phyloP scores from a whole-genome alignment of 23 red algal species.

The Rhodosorus marinus region DNA sequence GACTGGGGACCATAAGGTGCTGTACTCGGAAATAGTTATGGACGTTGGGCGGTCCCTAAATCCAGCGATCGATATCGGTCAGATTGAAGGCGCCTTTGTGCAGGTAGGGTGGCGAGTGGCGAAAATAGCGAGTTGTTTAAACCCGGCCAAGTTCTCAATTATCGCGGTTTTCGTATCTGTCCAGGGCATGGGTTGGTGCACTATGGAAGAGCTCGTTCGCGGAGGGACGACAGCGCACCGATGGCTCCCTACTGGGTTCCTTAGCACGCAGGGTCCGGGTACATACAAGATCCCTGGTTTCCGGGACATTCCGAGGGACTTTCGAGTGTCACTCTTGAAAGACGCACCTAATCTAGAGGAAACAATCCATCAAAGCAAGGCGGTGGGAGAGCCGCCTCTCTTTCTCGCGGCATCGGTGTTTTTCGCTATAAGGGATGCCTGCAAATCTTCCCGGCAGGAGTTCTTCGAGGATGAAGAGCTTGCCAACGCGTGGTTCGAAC shows the following conservation, averaged over 20 bases:
- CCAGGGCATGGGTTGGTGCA: slow-evolving; percentile 75
- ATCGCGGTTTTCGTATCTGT: too few relatives aligned
- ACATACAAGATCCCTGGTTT: slow-evolving; percentile 70
- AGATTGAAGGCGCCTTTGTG: slow-evolving; percentile 79
- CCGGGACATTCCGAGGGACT: slow-evolving; percentile 39
- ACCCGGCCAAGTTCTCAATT: too few relatives aligned
- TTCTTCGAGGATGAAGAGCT: neutral
- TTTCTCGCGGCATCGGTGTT: slow-evolving; percentile 69
- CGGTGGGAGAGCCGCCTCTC: slow-evolving; percentile 57
- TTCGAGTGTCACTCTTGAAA: slow-evolving; percentile 48
- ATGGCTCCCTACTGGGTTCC: slow-evolving; percentile 16
- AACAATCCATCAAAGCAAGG: slow-evolving; percentile 64
- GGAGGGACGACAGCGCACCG: slow-evolving; percentile 17
- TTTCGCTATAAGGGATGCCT: slow-evolving; percentile 47
- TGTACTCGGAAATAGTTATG: slow-evolving; percentile 50
- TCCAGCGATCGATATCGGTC: slow-evolving; percentile 62
- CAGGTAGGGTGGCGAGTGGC: too few relatives aligned
- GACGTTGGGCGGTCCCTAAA: slow-evolving; percentile 55
- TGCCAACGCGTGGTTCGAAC: neutral
- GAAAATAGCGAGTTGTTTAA: too few relatives aligned
- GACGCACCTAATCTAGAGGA: slow-evolving; percentile 9
- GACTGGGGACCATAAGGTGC: slow-evolving; percentile 27
- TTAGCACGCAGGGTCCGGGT: slow-evolving; percentile 32
- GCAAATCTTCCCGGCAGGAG: slow-evolving; percentile 11
- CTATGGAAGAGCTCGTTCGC: slow-evolving; percentile 59